A percentile compares a stretch with the other conserved stretches of the same genome.
Conservation (phyloP, 208 protist species). For the Trypanosoma avium region DNA sequence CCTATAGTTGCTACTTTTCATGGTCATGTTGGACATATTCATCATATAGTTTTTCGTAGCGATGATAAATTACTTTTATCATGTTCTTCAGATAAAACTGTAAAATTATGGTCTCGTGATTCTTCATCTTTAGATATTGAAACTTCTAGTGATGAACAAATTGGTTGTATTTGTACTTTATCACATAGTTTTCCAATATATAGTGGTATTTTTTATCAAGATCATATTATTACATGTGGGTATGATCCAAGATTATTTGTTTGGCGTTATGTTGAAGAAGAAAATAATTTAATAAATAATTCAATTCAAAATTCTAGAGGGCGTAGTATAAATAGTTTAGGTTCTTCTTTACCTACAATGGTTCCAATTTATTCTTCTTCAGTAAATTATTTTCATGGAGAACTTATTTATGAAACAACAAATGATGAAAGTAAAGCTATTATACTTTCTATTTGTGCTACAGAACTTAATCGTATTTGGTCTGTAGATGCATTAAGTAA, state of each 20-base stretch:
- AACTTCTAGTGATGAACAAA: neutral
- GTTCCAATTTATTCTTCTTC: neutral
- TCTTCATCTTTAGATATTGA: neutral
- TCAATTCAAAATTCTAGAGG: neutral
- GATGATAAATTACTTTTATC: constrained; percentile 60
- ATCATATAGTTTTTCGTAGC: constrained; percentile 51
- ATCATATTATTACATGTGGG: constrained; percentile 72
- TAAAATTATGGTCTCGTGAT: constrained; percentile 50
- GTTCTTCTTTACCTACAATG: neutral
- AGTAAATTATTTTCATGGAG: constrained; percentile 6
- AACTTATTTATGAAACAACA: constrained; percentile 32
- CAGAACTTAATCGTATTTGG: constrained; percentile 60
- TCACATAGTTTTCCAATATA: constrained; percentile 73
- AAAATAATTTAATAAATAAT: neutral
- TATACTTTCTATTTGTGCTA: constrained; percentile 49
- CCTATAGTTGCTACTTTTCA: constrained; percentile 35
- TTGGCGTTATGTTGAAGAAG: constrained; percentile 47
- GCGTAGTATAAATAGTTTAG: neutral
- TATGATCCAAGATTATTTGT: constrained; percentile 56
- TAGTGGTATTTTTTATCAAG: constrained; percentile 70
- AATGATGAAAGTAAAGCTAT: constrained; percentile 37
- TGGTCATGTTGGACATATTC: constrained; percentile 69
- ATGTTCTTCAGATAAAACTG: constrained; percentile 74
- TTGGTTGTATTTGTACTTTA: constrained; percentile 47
- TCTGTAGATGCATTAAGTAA: constrained; percentile 58